Conservation (phyloP, 2,329 filamentous ascomycete species). For the Dactylellina sp. region DNA sequence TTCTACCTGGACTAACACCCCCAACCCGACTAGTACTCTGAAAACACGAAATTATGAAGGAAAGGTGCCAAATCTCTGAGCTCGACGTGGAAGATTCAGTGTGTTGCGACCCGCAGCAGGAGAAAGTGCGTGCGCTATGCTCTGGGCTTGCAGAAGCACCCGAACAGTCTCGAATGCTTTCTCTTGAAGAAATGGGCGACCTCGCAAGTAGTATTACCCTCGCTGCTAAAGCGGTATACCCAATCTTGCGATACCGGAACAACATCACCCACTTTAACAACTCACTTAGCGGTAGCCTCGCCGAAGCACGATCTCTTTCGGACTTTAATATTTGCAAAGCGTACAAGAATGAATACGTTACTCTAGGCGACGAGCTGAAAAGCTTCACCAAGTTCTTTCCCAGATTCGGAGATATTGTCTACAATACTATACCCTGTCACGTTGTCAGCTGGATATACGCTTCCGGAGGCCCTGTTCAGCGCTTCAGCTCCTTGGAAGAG, state of each 20-base stretch:
- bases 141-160: too few species aligned
- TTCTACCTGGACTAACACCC: too few species aligned
- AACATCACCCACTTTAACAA: constrained; percentile 11
- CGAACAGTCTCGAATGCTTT: neutral
- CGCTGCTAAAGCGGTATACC: neutral
- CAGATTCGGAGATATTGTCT: neutral
- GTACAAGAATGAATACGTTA: neutral
- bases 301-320: neutral
- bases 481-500: neutral
- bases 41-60: too few species aligned
- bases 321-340: neutral
- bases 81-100: too few species aligned
- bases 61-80: too few species aligned
- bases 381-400: constrained; percentile 3
- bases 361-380: neutral
- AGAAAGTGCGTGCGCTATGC: too few species aligned
- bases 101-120: too few species aligned
- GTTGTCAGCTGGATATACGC: constrained; percentile 20
- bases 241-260: constrained; percentile 8
- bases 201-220: neutral
- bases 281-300: neutral
- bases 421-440: constrained; percentile 2
- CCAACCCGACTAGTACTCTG: too few species aligned
- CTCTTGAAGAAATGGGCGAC: neutral
- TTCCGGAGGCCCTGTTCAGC: neutral